Evolutionary conservation across 75 land plant genomes (phyloP).

Genomic region (Cunninghamia lanceolata): DNA sequence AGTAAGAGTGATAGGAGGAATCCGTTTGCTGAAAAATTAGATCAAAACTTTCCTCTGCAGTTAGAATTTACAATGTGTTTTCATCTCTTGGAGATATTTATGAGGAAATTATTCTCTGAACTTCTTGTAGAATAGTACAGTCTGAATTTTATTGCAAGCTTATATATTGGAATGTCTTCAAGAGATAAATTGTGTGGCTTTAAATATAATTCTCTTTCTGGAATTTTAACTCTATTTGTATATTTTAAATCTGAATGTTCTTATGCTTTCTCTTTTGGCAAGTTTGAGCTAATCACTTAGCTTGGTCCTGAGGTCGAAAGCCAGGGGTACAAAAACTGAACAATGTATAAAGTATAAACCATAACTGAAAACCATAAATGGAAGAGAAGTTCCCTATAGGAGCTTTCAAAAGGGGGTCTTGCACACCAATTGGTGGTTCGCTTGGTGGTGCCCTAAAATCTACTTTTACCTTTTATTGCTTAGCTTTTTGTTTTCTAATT

Average conservation of each 20-base stretch:
- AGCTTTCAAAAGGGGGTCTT: background rate
- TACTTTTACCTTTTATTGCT: background rate
- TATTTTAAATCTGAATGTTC: background rate
- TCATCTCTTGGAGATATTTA: conserved; percentile 32
- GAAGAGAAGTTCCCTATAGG: background rate
- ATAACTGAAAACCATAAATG: background rate
- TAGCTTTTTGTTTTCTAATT: background rate
- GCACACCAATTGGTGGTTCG: background rate
- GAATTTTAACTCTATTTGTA: background rate
- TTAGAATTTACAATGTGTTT: conserved; percentile 17
- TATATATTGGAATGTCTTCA: background rate
- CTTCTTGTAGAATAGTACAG: background rate
- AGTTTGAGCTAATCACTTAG: background rate
- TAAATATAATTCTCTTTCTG: background rate
- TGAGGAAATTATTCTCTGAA: background rate
- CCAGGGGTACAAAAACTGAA: background rate
- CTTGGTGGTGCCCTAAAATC: background rate
- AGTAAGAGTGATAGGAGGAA: background rate
- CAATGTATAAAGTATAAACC: background rate
- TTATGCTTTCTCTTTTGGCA: background rate
- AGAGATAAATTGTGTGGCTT: background rate
- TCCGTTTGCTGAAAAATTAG: background rate
- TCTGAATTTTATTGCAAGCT: background rate
- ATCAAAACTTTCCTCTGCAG: background rate
- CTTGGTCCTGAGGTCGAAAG: background rate